Evolutionary conservation across 2,329 filamentous ascomycete species (phyloP).

Genomic region (Clathrospora elynae): DNA sequence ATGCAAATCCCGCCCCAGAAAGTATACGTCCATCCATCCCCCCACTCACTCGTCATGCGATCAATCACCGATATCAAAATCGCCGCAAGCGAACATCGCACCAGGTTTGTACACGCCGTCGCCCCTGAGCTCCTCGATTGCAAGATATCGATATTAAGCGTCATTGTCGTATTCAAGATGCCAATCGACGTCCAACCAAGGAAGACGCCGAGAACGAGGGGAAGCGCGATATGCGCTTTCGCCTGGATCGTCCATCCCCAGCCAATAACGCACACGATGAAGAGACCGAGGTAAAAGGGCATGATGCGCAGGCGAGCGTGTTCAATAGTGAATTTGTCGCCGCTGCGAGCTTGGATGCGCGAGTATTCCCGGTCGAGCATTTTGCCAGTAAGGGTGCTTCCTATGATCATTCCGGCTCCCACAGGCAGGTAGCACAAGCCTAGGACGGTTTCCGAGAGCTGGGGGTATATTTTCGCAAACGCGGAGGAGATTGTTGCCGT

Average conservation of each 20-base stretch:
- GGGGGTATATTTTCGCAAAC: constrained; percentile 31
- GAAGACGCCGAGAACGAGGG: constrained; percentile 27
- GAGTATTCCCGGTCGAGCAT: constrained; percentile 60
- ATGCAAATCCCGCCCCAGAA: constrained; percentile 33
- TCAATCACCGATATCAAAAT: constrained; percentile 35
- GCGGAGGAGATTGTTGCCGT: constrained; percentile 38
- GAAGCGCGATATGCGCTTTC: constrained; percentile 29
- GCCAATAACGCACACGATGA: constrained; percentile 32
- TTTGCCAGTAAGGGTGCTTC: constrained; percentile 58
- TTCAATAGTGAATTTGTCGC: constrained; percentile 34
- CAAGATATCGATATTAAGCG: constrained; percentile 38
- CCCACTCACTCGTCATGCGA: constrained; percentile 26
- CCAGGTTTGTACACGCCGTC: constrained; percentile 36
- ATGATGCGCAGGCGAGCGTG: constrained; percentile 36
- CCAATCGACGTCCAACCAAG: constrained; percentile 36
- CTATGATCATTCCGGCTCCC: constrained; percentile 60
- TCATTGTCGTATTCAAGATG: constrained; percentile 39
- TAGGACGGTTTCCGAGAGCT: constrained; percentile 31
- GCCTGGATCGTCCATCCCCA: constrained; percentile 37
- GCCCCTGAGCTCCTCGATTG: constrained; percentile 33
- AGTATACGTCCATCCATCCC: constrained; percentile 37
- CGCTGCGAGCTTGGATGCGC: constrained; percentile 35
- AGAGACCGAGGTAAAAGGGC: constrained; percentile 33
- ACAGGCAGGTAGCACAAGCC: constrained; percentile 58
- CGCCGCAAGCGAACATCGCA: constrained; percentile 33